Percentiles rank a stretch among this genome's conserved stretches.
phyloP scores from a whole-genome alignment of 441 rosid species.

The Aquilaria agallochum region DNA sequence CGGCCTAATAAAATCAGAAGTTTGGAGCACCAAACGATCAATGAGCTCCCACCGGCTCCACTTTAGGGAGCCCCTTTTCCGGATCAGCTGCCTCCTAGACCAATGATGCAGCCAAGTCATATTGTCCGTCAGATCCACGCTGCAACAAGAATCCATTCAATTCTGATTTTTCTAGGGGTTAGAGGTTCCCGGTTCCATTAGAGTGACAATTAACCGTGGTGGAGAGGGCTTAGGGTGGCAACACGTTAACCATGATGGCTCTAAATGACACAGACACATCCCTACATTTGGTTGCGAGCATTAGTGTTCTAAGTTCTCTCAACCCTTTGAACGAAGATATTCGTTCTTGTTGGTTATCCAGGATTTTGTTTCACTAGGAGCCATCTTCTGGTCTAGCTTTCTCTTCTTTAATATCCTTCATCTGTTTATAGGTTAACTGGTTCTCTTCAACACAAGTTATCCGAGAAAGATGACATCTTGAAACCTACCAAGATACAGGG shows the following conservation, averaged over 20 bases:
- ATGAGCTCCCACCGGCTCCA: no score
- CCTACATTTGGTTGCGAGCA: not conserved
- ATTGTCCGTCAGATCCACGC: no score
- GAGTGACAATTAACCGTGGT: constrained; percentile 49
- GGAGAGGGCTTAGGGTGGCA: constrained; percentile 71
- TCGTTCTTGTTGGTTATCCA: not conserved
- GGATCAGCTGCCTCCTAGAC: no score
- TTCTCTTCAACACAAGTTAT: no score
- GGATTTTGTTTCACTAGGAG: not conserved
- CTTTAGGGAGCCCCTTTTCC: no score
- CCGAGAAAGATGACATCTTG: no score
- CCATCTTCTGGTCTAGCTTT: not conserved
- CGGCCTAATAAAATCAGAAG: constrained; percentile 60
- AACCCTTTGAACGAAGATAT: not conserved
- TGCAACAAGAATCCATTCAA: no score
- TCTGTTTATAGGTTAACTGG: no score
- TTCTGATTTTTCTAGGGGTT: no score
- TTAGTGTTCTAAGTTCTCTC: not conserved
- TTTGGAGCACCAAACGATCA: constrained; percentile 16
- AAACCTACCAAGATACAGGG: no score
- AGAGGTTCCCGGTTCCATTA: constrained; percentile 1
- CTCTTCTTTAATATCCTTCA: no score
- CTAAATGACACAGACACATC: constrained; percentile 28
- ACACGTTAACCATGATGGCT: constrained; percentile 68
- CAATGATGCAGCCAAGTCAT: no score